Evolutionary conservation across 169 alveolate species (phyloP).

Genomic region (Eimeria praecox): DNA sequence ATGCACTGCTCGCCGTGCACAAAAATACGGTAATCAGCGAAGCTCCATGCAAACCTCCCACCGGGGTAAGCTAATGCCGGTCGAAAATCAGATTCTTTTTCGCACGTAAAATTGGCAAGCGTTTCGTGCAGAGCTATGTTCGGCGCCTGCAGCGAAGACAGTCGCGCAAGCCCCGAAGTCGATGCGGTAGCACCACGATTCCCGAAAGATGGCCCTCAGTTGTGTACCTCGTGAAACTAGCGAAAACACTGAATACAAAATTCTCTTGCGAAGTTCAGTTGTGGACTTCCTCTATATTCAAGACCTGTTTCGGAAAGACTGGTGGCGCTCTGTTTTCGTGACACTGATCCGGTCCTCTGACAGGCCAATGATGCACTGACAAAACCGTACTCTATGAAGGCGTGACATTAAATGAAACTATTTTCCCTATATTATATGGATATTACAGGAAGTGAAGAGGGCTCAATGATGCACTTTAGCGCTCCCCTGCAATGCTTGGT

Average conservation of each 20-base stretch:
- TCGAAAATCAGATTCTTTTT: not conserved
- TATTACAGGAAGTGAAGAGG: not conserved
- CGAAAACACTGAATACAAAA: not conserved
- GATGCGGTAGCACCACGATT: constrained; percentile 40
- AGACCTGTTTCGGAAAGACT: not conserved
- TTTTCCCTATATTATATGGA: not conserved
- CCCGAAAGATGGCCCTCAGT: not conserved
- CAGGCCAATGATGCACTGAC: not conserved
- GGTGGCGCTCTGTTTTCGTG: not conserved
- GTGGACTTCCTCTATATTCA: not conserved
- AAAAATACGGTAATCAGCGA: not conserved
- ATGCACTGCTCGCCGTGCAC: constrained; percentile 48
- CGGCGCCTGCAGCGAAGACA: not conserved
- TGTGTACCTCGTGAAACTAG: not conserved
- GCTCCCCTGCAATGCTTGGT: not conserved
- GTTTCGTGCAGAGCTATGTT: not conserved
- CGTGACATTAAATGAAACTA: too few relatives aligned
- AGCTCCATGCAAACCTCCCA: not conserved
- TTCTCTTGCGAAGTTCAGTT: not conserved
- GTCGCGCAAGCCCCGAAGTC: constrained; percentile 47
- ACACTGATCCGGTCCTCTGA: not conserved
- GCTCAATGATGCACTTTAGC: not conserved
- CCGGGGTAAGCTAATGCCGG: not conserved
- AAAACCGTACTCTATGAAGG: not conserved
- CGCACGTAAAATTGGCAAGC: not conserved